phyloP scores from a whole-genome alignment of 2,329 filamentous ascomycete species.

The Microdochium nivale region DNA sequence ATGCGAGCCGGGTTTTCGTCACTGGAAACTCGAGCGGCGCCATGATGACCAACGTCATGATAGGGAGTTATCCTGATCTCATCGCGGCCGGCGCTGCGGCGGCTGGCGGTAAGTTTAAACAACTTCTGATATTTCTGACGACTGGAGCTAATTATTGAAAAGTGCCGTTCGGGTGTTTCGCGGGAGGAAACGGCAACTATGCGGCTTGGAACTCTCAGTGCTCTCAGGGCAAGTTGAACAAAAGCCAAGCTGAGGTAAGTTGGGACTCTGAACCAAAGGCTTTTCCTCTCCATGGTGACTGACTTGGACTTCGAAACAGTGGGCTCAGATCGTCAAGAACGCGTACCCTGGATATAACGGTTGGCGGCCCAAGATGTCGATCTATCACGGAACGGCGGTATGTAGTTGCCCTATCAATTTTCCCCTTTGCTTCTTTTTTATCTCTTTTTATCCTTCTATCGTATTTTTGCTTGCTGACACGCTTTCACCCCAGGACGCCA shows the following conservation, averaged over 20 bases:
- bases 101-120: background rate
- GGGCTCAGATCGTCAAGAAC: conserved; percentile 35
- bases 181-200: conserved; percentile 26
- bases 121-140: background rate
- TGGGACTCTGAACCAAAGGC: too few relatives aligned
- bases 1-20: conserved; percentile 42
- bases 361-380: conserved; percentile 18
- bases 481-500: too few relatives aligned
- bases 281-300: too few relatives aligned
- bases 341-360: conserved; percentile 26
- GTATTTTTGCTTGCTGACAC: too few relatives aligned
- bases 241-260: conserved; percentile 32
- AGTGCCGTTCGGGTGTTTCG: conserved; percentile 34
- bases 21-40: conserved; percentile 39
- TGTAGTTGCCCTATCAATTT: too few relatives aligned
- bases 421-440: too few relatives aligned
- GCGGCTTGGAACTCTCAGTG: conserved; percentile 43
- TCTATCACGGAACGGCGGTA: conserved; percentile 23
- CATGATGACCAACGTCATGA: conserved; percentile 44
- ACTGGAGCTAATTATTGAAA: conserved; percentile 25
- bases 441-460: too few relatives aligned
- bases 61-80: conserved; percentile 36
- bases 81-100: conserved; percentile 30
- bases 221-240: conserved; percentile 32
- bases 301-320: too few relatives aligned